phyloP scores from a whole-genome alignment of 257 asterid species.

The Jaltomata sinuosa region DNA sequence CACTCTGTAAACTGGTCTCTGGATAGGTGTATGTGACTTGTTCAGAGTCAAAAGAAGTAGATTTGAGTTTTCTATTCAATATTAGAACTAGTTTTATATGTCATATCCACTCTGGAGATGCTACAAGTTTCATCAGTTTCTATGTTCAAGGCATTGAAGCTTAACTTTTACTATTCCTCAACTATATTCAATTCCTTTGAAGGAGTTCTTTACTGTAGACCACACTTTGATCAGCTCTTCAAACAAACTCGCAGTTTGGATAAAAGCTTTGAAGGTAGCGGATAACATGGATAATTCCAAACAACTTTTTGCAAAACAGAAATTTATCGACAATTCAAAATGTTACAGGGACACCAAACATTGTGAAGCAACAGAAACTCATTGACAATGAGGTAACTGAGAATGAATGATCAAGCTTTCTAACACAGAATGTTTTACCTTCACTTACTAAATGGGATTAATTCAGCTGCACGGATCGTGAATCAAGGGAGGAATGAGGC shows the following conservation, averaged over 20 bases:
- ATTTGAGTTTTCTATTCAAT: too few species aligned
- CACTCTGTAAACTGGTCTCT: too few species aligned
- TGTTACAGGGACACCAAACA: conserved; percentile 73
- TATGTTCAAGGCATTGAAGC: too few species aligned
- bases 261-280: conserved; percentile 83
- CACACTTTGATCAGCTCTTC: conserved; percentile 96
- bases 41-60: too few species aligned
- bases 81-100: too few species aligned
- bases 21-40: too few species aligned
- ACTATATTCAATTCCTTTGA: conserved; percentile 95
- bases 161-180: too few species aligned
- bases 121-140: too few species aligned
- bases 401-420: neutral
- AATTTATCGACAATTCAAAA: neutral
- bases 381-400: conserved; percentile 44
- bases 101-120: too few species aligned
- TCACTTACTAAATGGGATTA: neutral
- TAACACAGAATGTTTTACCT: too few species aligned
- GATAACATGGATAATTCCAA: neutral
- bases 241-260: conserved; percentile 90
- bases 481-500: too few species aligned
- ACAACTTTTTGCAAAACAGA: neutral
- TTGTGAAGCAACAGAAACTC: conserved; percentile 73
- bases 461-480: too few species aligned
- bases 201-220: conserved; percentile 95